Base-by-base conservation (phyloP, 2,329 filamentous ascomycete genomes). In the Emydomyces testavorans region DNA sequence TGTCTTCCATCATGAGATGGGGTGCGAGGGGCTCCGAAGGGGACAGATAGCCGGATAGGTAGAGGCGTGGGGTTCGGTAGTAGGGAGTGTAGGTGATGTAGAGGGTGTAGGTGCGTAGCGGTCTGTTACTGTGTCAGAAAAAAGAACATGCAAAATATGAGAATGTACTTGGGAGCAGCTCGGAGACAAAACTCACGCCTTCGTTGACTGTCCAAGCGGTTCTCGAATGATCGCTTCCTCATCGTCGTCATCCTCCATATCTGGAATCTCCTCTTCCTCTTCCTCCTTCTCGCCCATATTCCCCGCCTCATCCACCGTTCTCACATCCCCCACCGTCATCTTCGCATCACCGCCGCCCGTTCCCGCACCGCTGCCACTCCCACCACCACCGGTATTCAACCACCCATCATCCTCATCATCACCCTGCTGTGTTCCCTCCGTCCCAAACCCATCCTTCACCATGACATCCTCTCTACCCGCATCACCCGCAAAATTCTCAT, bases 21-120 rank as follows among this genome's bases (percentile, higher is more conserved):
- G 88, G 88, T 2, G 83, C 79, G 0, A 94, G 80, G 1, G 89
- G 88, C 55, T 88, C 83, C 23, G 85, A 85, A 50, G 79, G 78
- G 21, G 84, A 77, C 10, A 79, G 72, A 67, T 96, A 96, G 59
- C 92, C 92, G 0, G 88, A 93, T 40, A 98, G 80, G 67, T 95
- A 98, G 59, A 96, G 79, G 28, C 92, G 86, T 0, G 92, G 92
- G 3, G 92, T 96, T 57, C 87, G 85, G 70, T 96, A 98, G 73
- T 94, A 95, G 31, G 89, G 85, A 3, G 89, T 86, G 71, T 98
- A 98, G 69, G 88, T 92, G 61, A 98, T 96, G 75, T 98, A 98
- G 56, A 98, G 82, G 37, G 85, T 94, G 67, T 98, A 98, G n/a
- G 86, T 94, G 57, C 92, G 84, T 44, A 85, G 77, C 46, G 85